Evolutionary conservation across 2,329 filamentous ascomycete genomes (phyloP), one percentile per base, ranked within the genome.

Genomic region (Hirsutella minnesotensis): DNA sequence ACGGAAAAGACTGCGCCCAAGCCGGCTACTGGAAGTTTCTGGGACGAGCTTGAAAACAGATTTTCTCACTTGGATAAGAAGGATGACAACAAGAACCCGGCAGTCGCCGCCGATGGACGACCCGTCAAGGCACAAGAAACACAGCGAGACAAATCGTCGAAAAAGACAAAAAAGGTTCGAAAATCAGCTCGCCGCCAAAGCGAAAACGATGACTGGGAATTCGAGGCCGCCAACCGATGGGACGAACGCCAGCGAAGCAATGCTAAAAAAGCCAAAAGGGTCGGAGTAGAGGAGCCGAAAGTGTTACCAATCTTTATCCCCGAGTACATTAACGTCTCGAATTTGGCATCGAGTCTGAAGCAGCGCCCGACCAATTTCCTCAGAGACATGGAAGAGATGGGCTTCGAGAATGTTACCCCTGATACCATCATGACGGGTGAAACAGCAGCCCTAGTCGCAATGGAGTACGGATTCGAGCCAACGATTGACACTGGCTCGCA

Each of bases 401-500:
- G 92, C 0, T 98, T 95, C 50, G 87, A 95, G 53, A 83, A 89
- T 40, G 77, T 90, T 15, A 79, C 79, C 13, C 75, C 81, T 41
- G 87, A 90, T 53, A 88, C 90, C 56, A 78, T 98, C 47, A 76
- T 98, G 59, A 90, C 90, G 47, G 81, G 87, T 10, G 90, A 96
- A 59, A 92, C 86, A 38, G 90, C 90, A 2, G 86, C 85, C 8
- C 72, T 98, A 42, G 83, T 98, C 51, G 88, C 88, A 4, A 80
- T 86, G 62, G 90, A 98, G 58, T 96, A 90, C 59, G 89, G 90
- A 40, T 95, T 84, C 51, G 88, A 96, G 46, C 86, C 90, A 1
- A 80, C 83, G 2, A 75, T 92, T 20, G 81, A 87, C 44, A 71
- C 58, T 54, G 81, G 69, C 16, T 78, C 82, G 38, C 60, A 66